Percentiles rank a stretch among this genome's conserved stretches.
These are phyloP conservation scores for Calocera viscosa DNA, from an alignment of 768 basidiomycete species.

Conservation along the genomic window DNA sequence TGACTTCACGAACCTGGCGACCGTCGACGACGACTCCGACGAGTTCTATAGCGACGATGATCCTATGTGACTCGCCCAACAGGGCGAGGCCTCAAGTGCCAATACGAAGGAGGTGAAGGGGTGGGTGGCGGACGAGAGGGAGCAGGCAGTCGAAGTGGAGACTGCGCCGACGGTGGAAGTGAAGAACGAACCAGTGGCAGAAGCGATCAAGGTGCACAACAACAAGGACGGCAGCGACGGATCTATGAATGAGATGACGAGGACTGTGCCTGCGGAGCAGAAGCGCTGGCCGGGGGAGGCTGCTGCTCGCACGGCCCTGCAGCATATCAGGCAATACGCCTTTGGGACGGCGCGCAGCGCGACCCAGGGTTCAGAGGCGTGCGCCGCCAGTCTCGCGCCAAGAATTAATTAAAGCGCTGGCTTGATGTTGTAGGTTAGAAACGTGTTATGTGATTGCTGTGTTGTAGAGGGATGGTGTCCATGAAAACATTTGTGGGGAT, in stretches of 20 bases:
- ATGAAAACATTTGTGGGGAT: too few relatives aligned
- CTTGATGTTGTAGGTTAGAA: slow-evolving; percentile 2
- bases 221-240: slow-evolving; percentile 1
- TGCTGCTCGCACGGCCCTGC: neutral
- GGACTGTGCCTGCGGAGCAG: neutral
- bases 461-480: too few relatives aligned
- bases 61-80: slow-evolving; percentile 50
- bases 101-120: neutral
- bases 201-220: neutral
- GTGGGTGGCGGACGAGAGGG: neutral
- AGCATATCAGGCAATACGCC: neutral
- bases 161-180: slow-evolving; percentile 1
- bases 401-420: neutral
- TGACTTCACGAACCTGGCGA: slow-evolving; percentile 72
- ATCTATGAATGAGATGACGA: neutral
- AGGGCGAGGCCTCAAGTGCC: neutral
- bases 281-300: neutral
- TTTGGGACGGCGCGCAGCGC: slow-evolving; percentile 3
- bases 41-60: slow-evolving; percentile 75
- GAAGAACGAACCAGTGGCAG: neutral
- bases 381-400: neutral
- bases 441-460: too few relatives aligned
- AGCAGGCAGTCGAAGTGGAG: neutral
- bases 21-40: slow-evolving; percentile 65
- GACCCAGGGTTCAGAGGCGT: neutral